phyloP scores from a whole-genome alignment of 2,329 filamentous ascomycete genomes.

The Aphanocladium album region DNA sequence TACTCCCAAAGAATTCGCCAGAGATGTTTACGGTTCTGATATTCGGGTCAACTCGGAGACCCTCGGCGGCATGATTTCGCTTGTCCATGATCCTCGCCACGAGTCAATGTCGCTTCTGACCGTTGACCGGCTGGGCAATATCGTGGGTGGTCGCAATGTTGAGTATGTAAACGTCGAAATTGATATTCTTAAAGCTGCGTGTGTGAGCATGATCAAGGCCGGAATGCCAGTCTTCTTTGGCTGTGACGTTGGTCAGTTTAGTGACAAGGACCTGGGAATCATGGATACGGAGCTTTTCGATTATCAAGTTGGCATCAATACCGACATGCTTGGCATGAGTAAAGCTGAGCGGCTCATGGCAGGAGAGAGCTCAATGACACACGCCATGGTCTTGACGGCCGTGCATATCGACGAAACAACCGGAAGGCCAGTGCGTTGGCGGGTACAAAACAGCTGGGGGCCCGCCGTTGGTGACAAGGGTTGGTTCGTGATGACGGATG shows the following conservation, averaged over 20 bases:
- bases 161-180: conserved; percentile 83
- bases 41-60: conserved; percentile 55
- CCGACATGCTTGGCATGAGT: conserved; percentile 64
- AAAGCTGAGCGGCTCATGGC: conserved; percentile 71
- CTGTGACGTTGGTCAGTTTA: conserved; percentile 80
- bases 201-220: conserved; percentile 70
- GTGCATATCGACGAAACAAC: conserved; percentile 66
- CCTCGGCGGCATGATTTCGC: conserved; percentile 67
- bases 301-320: conserved; percentile 79
- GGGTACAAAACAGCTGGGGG: conserved; percentile 86
- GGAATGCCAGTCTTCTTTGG: conserved; percentile 86
- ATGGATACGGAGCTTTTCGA: conserved; percentile 76
- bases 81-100: conserved; percentile 83
- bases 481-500: conserved; percentile 86
- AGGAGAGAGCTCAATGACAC: conserved; percentile 79
- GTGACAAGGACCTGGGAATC: conserved; percentile 61
- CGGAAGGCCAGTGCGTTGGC: conserved; percentile 67
- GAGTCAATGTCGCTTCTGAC: conserved; percentile 66
- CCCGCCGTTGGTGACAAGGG: conserved; percentile 65
- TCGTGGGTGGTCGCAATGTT: conserved; percentile 69
- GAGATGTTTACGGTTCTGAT: conserved; percentile 57
- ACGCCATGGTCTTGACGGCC: conserved; percentile 86
- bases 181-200: conserved; percentile 63
- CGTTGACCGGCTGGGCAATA: conserved; percentile 74
- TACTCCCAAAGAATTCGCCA: conserved; percentile 68